phyloP scores from a whole-genome alignment of 2,329 filamentous ascomycete genomes.

The Dactylellina cionopaga region DNA sequence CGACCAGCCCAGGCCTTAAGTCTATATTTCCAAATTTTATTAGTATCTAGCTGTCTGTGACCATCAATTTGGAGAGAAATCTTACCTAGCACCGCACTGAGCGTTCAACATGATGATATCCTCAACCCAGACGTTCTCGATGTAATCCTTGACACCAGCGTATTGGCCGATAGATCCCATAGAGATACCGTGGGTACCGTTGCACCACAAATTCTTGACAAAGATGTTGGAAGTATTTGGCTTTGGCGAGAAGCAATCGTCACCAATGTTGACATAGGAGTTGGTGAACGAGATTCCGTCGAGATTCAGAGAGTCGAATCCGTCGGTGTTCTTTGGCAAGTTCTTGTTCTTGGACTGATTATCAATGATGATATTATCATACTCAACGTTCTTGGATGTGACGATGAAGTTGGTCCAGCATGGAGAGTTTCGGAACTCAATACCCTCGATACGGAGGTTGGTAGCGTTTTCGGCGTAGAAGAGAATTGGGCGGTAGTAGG shows the following conservation, averaged over 20 bases:
- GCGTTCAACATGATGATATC: constrained; percentile 69
- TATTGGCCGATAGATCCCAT: constrained; percentile 72
- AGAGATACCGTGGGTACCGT: constrained; percentile 68
- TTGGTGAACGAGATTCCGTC: constrained; percentile 67
- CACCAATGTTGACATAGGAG: constrained; percentile 67
- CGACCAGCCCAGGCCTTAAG: constrained; percentile 72
- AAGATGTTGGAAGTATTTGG: constrained; percentile 69
- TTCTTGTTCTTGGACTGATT: constrained; percentile 66
- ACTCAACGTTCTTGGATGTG: constrained; percentile 67
- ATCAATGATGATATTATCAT: constrained; percentile 68
- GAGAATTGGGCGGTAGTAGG: constrained; percentile 69
- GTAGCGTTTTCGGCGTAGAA: constrained; percentile 72
- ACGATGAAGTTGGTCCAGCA: constrained; percentile 74
- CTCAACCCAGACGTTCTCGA: constrained; percentile 69
- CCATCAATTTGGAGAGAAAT: background rate
- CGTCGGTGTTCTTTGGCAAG: constrained; percentile 71
- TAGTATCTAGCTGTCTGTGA: background rate
- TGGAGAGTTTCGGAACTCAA: constrained; percentile 70
- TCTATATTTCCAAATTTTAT: constrained; percentile 60
- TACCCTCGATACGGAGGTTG: constrained; percentile 68
- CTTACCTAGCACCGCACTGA: constrained; percentile 58
- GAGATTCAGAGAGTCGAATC: constrained; percentile 71
- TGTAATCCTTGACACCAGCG: constrained; percentile 66
- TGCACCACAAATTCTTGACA: constrained; percentile 71
- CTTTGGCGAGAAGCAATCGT: constrained; percentile 72